Evolutionary conservation across 257 asterid genomes (phyloP), one percentile per base, ranked within the genome.

Genomic region (Solanum okadae): DNA sequence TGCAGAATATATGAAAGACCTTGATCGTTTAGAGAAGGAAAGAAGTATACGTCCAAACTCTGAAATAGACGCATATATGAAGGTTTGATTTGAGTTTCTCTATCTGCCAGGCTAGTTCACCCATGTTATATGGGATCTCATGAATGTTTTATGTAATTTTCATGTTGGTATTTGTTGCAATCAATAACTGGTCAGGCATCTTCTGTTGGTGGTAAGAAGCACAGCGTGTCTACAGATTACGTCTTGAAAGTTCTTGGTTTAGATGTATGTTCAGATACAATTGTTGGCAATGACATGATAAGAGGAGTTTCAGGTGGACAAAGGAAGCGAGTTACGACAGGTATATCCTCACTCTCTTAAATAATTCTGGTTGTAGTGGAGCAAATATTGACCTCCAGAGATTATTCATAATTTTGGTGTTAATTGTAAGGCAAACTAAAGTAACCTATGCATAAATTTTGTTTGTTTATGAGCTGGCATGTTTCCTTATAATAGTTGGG

Each of bases 301-400:
- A 93, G 99, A 89, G 99, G 99, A 65, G 94, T 95, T 88, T 96
- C 99, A 15, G 98, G 99, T 65, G 98, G 98, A 42, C 99, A 96
- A 90, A 94, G 91, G 88, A 96, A 96, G 93, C 89, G 99, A 92
- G 98, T 96, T 49, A 95, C 99, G 31, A 93, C 98, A 93, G 94
- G 95, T 93, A 76, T 84, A 34, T 52, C 77, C 85, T 65, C 82
- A 33, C 18, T 12, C 15, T 11, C 88, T 18, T 18, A 27, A 44
- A 79, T 44, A 79, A 27, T 44, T 29, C 68, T 82, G 42, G 86
- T 82, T 29, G 44, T 29, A 18, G 29, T 46, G 27, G 52, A 73
- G 82, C 25, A 46, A 46, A 10, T 20, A 33, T 86, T 72, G 37
- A 29, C 73, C 34, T 18, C 73, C 70, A 49, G 42, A 33, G 70